Conservation (phyloP, 441 rosid genomes). For the Flueggea neowawraea region DNA sequence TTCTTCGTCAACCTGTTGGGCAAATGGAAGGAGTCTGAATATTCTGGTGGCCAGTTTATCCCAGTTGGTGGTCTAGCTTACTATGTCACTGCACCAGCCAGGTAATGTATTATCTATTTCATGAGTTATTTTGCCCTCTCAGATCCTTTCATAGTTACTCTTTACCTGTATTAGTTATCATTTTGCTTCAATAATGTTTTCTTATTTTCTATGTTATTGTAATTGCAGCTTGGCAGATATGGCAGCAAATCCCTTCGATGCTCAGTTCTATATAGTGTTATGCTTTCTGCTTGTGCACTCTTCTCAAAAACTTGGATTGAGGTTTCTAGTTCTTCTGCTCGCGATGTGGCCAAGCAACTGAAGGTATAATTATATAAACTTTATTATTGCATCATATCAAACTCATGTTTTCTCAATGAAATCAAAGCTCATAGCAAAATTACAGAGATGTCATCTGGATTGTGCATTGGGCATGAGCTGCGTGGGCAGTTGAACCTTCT, state of each 20-base stretch:
- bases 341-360: constrained; percentile 93
- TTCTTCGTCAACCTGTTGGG: constrained; percentile 83
- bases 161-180: background rate
- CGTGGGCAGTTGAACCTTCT: too few relatives aligned
- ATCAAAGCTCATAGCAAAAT: too few relatives aligned
- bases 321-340: constrained; percentile 95
- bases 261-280: constrained; percentile 79
- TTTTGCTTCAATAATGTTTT: background rate
- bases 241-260: constrained; percentile 97
- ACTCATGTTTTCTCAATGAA: background rate
- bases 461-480: too few relatives aligned
- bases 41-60: constrained; percentile 64
- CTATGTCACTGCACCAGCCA: constrained; percentile 80
- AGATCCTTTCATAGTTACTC: background rate
- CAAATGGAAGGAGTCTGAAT: constrained; percentile 90
- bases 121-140: background rate
- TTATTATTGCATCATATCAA: background rate
- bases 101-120: constrained; percentile 28
- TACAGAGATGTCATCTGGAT: too few relatives aligned
- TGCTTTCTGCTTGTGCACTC: constrained; percentile 86
- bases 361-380: constrained; percentile 37
- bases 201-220: background rate
- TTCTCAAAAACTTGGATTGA: constrained; percentile 99
- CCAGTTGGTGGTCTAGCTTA: constrained; percentile 96
- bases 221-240: constrained; percentile 68